These are phyloP conservation scores for Ilyonectria robusta DNA, from an alignment of 2,329 filamentous ascomycete genomes.

Conservation along the genomic window DNA sequence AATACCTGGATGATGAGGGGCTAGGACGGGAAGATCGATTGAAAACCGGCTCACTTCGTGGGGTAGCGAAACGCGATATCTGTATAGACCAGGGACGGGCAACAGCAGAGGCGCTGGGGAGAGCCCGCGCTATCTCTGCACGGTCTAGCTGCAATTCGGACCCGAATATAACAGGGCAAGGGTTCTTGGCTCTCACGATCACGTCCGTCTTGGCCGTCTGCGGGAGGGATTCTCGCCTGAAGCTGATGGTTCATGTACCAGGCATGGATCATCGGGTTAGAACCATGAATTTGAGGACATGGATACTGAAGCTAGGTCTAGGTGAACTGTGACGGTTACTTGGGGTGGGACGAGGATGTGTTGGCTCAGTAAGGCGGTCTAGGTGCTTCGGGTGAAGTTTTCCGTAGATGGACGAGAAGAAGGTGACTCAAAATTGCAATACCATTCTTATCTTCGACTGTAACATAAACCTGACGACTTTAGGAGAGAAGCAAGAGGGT, in stretches of 20 bases:
- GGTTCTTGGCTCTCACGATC: background rate
- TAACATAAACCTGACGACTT: background rate
- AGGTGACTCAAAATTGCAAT: background rate
- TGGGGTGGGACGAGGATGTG: constrained; percentile 4
- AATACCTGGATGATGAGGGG: background rate
- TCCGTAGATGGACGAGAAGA: background rate
- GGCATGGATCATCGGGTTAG: background rate
- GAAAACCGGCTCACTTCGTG: constrained; percentile 18
- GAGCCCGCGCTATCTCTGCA: background rate
- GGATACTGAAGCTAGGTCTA: background rate
- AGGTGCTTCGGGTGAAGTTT: background rate
- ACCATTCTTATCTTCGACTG: background rate
- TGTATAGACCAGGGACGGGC: background rate
- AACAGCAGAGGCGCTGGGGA: background rate
- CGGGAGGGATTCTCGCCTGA: background rate
- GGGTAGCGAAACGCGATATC: constrained; percentile 9
- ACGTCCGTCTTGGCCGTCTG: constrained; percentile 3
- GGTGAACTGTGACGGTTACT: background rate
- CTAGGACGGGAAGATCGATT: background rate
- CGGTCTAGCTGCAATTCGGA: background rate
- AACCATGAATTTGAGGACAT: background rate
- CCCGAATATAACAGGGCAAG: background rate
- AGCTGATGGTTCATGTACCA: background rate
- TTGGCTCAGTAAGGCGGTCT: constrained; percentile 3
- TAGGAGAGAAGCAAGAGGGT: background rate